Percentiles rank a stretch among this genome's conserved stretches.
Conservation (phyloP, 192 early-diverging fungal genomes). For the Gorgonomyces haynaldii region DNA sequence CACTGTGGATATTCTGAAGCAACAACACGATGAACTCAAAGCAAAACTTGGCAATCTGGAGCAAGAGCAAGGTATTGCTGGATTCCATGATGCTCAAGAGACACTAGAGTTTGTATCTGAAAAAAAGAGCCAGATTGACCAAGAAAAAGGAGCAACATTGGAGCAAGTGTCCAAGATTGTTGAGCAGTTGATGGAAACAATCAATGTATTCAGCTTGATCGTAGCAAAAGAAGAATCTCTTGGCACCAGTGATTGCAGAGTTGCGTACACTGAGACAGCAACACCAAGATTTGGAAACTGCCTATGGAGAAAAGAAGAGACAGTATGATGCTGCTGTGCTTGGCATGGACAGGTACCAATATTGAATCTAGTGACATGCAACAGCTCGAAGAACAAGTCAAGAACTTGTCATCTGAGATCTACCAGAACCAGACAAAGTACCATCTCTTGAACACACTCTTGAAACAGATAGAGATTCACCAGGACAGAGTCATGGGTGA, state of each 20-base stretch:
- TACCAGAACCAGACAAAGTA: conserved; percentile 31
- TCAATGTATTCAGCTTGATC: conserved; percentile 22
- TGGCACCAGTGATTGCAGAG: conserved; percentile 45
- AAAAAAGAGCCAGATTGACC: conserved; percentile 42
- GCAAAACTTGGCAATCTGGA: conserved; percentile 20
- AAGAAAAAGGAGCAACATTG: conserved; percentile 41
- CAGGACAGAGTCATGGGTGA: conserved; percentile 48
- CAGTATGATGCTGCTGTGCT: conserved; percentile 40
- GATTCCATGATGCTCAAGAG: conserved; percentile 30
- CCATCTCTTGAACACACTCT: conserved; percentile 34
- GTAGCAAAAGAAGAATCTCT: conserved; percentile 35
- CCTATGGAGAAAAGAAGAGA: conserved; percentile 42
- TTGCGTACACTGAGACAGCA: conserved; percentile 29
- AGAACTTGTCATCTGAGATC: conserved; percentile 32
- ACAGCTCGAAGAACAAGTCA: conserved; percentile 33
- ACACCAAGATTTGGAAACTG: conserved; percentile 35
- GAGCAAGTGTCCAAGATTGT: conserved; percentile 43
- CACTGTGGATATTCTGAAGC: conserved; percentile 36
- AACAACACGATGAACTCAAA: conserved; percentile 13
- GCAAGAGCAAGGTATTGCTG: conserved; percentile 25
- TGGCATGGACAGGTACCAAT: conserved; percentile 38
- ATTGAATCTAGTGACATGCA: conserved; percentile 22
- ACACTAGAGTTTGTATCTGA: conserved; percentile 43
- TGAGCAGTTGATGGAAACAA: conserved; percentile 27
- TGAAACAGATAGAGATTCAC: conserved; percentile 22